Conservation (phyloP, 139 green algal species). For the Zygnema cylindricum region DNA sequence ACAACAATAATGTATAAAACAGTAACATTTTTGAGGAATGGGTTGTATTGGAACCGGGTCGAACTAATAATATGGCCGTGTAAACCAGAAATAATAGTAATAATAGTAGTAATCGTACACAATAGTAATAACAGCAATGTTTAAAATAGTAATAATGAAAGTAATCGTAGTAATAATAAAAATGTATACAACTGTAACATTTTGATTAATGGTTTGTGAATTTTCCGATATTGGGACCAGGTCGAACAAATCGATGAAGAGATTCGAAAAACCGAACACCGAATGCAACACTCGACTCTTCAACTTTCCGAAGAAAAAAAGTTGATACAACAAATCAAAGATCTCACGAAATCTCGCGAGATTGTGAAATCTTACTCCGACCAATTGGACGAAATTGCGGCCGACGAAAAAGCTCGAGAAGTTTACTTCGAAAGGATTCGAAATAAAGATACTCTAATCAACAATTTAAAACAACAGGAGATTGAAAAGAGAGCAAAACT, state of each 20-base stretch:
- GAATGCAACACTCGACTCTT: constrained; percentile 68
- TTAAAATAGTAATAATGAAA: too few relatives aligned
- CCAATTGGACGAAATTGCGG: constrained; percentile 63
- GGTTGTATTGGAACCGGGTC: too few relatives aligned
- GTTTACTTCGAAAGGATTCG: constrained; percentile 62
- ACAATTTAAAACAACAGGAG: constrained; percentile 67
- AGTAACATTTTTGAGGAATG: too few relatives aligned
- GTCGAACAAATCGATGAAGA: constrained; percentile 72
- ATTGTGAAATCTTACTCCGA: constrained; percentile 69
- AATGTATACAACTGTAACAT: constrained; percentile 13
- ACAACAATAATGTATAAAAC: too few relatives aligned
- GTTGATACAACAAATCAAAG: constrained; percentile 67
- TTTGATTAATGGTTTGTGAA: constrained; percentile 12
- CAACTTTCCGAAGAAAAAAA: constrained; percentile 72
- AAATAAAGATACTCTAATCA: constrained; percentile 67
- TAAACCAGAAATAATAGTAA: too few relatives aligned
- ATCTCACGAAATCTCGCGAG: constrained; percentile 66
- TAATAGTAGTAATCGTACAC: too few relatives aligned
- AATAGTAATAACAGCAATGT: too few relatives aligned
- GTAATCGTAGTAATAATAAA: too few relatives aligned
- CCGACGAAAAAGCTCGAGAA: constrained; percentile 54
- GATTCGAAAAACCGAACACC: constrained; percentile 67
- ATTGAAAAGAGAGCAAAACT: constrained; percentile 55
- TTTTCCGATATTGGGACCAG: constrained; percentile 34
- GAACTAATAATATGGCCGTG: too few relatives aligned